These are phyloP conservation scores for Tuber umbilicatum DNA, from an alignment of 495 filamentous ascomycete genomes.

Conservation along the genomic window DNA sequence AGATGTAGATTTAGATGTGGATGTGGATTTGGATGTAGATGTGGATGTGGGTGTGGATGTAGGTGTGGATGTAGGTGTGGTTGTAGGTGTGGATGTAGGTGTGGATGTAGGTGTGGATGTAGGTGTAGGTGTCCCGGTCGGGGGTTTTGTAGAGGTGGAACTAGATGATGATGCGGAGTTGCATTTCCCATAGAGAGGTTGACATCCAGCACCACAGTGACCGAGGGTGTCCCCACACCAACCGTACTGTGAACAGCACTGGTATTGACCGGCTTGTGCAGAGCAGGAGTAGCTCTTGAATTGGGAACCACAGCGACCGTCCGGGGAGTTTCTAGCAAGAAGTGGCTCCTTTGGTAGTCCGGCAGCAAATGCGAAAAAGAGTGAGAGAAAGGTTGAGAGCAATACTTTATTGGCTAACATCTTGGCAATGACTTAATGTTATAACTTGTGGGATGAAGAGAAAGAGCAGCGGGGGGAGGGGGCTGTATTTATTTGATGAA, in stretches of 20 bases:
- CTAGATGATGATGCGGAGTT: neutral
- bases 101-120: neutral
- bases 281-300: conserved; percentile 7
- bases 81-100: neutral
- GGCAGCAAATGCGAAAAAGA: neutral
- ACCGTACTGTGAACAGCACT: conserved; percentile 31
- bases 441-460: neutral
- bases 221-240: conserved; percentile 29
- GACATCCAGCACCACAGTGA: conserved; percentile 35
- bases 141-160: neutral
- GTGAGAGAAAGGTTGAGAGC: neutral
- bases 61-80: neutral
- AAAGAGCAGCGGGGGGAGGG: neutral
- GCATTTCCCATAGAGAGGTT: conserved; percentile 26
- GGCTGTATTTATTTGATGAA: neutral
- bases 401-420: neutral
- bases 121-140: neutral
- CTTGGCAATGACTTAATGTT: neutral
- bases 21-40: neutral
- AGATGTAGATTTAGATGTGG: neutral
- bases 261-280: neutral
- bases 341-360: neutral
- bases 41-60: neutral
- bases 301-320: conserved; percentile 19
- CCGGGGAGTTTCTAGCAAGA: conserved; percentile 14